Evolutionary conservation across 192 early-diverging fungal genomes (phyloP).

Genomic region (Thoreauomyces humboldtii): DNA sequence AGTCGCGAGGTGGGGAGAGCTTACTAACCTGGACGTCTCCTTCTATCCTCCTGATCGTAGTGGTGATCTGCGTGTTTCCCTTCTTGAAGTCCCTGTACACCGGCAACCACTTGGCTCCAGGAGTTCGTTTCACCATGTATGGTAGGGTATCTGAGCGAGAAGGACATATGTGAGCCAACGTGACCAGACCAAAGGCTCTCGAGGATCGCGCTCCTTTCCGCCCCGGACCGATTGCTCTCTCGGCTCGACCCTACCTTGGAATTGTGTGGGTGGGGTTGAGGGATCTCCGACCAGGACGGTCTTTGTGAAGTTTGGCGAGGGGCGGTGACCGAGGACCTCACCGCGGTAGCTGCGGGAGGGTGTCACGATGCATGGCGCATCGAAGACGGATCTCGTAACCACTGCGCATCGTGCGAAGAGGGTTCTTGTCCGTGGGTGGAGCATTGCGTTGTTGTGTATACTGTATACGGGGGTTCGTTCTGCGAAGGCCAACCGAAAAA

Average conservation of each 20-base stretch:
- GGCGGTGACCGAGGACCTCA: constrained; percentile 19
- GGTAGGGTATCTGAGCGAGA: constrained; percentile 13
- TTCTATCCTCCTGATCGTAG: constrained; percentile 31
- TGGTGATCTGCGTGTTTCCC: constrained; percentile 21
- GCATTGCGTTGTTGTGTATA: too few relatives aligned
- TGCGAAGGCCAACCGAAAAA: too few relatives aligned
- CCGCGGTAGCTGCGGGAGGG: constrained; percentile 19
- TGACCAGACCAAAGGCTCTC: too few relatives aligned
- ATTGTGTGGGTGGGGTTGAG: neutral
- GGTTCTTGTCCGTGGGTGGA: too few relatives aligned
- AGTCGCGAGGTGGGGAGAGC: neutral
- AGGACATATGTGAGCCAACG: too few relatives aligned
- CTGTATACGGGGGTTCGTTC: too few relatives aligned
- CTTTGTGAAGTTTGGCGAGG: constrained; percentile 11
- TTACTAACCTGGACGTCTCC: constrained; percentile 25
- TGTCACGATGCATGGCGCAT: too few relatives aligned
- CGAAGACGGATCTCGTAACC: too few relatives aligned
- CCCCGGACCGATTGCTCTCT: too few relatives aligned
- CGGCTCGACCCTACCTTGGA: constrained; percentile 2
- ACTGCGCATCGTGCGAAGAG: too few relatives aligned
- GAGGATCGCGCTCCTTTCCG: too few relatives aligned
- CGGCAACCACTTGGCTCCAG: constrained; percentile 24
- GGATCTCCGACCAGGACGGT: constrained; percentile 19
- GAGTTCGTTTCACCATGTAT: constrained; percentile 28
- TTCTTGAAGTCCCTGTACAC: constrained; percentile 26